Evolutionary conservation across 2,329 filamentous ascomycete genomes (phyloP), one percentile per base, ranked within the genome.

Genomic region (Cladophialophora bantiana): DNA sequence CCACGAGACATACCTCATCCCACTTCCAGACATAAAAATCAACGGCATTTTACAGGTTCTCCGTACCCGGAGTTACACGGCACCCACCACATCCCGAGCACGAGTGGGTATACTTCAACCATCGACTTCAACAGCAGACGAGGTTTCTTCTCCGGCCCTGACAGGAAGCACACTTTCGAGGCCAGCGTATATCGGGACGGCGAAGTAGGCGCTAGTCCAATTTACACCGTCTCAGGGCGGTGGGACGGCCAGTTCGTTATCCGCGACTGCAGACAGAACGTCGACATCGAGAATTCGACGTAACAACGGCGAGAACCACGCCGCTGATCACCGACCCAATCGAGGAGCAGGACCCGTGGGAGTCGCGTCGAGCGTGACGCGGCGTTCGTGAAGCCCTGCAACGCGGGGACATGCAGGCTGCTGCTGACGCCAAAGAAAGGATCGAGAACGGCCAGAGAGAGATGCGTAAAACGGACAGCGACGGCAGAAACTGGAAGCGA

Each of bases 371-470:
- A 65, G 94, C 94, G 3, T 98, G 94, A 95, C 83, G 86, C 70
- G 92, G 91, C 75, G 94, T 98, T 32, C 92, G 92, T 0, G 86
- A 87, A 35, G 93, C 89, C 55, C 95, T 98, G 73, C 84, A 87
- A 64, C 87, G 85, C 72, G 91, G 93, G 65, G 92, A 97, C 77
- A 92, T 97, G 86, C 92, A 97, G 72, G 82, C 86, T 4, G 92
- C 93, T 0, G 88, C 88, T 1, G 76, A 81, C 13, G 92, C 96
- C 77, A 98, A 98, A 83, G 86, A 86, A 65, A 92, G 92, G 79
- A 96, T 98, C 70, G 95, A 98, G 80, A 92, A 93, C 73, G 88
- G 89, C 40, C 94, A 98, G 83, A 88, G 93, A 13, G 92, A 86
- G 78, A 84, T 88, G 80, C 88, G 94, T 70, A 86, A 87, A 76